Evolutionary conservation across 2,329 filamentous ascomycete species (phyloP), one percentile per base, ranked within the genome.

Genomic region (Thelonectria discophora): DNA sequence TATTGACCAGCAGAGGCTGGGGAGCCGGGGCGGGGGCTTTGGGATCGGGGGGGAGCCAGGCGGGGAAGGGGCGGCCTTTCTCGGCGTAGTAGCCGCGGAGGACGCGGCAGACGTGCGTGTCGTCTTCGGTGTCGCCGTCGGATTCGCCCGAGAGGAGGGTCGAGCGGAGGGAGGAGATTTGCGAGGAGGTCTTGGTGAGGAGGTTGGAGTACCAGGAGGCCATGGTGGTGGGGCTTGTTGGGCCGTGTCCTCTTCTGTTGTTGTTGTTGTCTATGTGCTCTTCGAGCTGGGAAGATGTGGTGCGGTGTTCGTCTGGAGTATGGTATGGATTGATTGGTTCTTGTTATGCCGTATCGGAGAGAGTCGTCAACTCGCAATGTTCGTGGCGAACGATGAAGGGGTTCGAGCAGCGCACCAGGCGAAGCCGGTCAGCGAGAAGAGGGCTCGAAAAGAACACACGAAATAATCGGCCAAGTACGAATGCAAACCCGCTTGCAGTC

Each of bases 41-140:
- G n/a, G 93, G 94, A 76, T 97, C 92, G 6, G 92, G 89, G 8
- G 94, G 93, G 8, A 98, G 88, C 94, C 95, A 98, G 69, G 83
- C 79, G 1, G 95, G 95, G 65, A 94, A 91, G 2, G 88, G 84
- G 20, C 89, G 88, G 69, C 90, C 91, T 74, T 96, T 95, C 77
- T 98, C 94, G 53, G 83, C 87, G 83, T 99, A 98, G 84, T 98
- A 97, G 70, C 88, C 90, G 72, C 95, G 91, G 24, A 99, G 87
- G 37, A 97, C 93, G 72, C 95, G 92, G 79, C 92, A 96, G 73
- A 98, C 91, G 81, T 98, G 93, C 3, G 93, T 96, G 80, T 97
- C 93, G 80, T 98, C 94, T 78, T 96, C 86, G 65, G 88, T 90
- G 74, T 91, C 88, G 77, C 89, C 89, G 76, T 90, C 88, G 69